A percentile compares a stretch with the other conserved stretches of the same genome.
Evolutionary conservation across 2,329 filamentous ascomycete species (phyloP).

Genomic region (Sarocladiaceae sp.): DNA sequence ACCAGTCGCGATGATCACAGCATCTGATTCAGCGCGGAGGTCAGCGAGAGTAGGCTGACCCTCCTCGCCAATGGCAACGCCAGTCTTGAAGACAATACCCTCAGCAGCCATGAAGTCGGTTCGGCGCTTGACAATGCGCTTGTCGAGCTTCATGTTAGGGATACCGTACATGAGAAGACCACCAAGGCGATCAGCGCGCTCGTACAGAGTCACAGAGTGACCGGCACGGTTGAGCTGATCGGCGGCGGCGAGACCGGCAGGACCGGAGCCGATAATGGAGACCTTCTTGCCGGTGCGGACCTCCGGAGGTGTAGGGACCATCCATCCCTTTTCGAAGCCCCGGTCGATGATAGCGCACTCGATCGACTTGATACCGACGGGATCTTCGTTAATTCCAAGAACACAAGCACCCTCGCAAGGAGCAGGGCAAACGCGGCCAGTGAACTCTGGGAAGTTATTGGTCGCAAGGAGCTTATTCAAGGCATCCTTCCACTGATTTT

Average conservation of each 20-base stretch:
- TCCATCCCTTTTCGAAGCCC: conserved; percentile 97
- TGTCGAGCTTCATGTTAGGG: conserved; percentile 99
- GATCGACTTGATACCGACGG: conserved; percentile 96
- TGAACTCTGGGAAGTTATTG: conserved; percentile 98
- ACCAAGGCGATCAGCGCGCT: conserved; percentile 84
- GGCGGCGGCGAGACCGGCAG: conserved; percentile 80
- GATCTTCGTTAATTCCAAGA: conserved; percentile 92
- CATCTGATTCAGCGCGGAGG: conserved; percentile 68
- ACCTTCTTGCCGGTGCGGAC: conserved; percentile 82
- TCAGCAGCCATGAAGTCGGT: conserved; percentile 92
- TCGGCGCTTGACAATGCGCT: conserved; percentile 91
- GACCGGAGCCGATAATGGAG: conserved; percentile 86
- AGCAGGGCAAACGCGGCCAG: conserved; percentile 91
- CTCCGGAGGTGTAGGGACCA: conserved; percentile 74
- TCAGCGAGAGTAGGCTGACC: conserved; percentile 56
- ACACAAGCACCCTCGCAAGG: conserved; percentile 96
- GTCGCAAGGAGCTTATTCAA: conserved; percentile 89
- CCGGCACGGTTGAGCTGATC: conserved; percentile 94
- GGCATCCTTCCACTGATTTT: conserved; percentile 81
- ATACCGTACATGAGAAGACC: conserved; percentile 98
- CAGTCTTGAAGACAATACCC: conserved; percentile 75
- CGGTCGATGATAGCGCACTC: conserved; percentile 97
- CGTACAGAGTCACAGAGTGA: conserved; percentile 83
- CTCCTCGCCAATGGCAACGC: conserved; percentile 70
- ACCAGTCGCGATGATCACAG: conserved; percentile 86